These are phyloP conservation scores for Kuraishia piskuri DNA, from an alignment of 805 yeast genomes.

Conservation along the genomic window DNA sequence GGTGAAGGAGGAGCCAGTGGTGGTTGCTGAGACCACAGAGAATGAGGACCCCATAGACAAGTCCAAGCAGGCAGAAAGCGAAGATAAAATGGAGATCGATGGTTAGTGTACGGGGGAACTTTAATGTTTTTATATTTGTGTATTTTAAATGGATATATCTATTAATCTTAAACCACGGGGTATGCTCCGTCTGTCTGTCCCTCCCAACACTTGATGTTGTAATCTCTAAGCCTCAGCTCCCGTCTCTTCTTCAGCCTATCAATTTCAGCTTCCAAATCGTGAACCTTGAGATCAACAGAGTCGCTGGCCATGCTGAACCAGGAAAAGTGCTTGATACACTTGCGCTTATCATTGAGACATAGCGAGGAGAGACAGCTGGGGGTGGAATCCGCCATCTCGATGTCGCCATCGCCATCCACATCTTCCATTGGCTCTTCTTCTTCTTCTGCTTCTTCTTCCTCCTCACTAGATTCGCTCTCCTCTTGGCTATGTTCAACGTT, in stretches of 20 bases:
- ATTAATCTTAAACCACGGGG: neutral
- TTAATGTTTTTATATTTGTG: neutral
- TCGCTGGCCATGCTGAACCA: conserved; percentile 24
- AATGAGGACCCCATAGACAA: too few relatives aligned
- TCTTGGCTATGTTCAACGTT: too few relatives aligned
- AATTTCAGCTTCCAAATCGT: conserved; percentile 14
- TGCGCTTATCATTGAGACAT: conserved; percentile 46
- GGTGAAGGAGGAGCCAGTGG: neutral
- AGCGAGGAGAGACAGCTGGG: conserved; percentile 14
- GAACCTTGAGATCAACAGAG: conserved; percentile 26
- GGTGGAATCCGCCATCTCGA: conserved; percentile 2
- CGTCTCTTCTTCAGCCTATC: conserved; percentile 16
- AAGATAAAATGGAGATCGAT: neutral
- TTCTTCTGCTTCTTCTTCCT: conserved; percentile 6
- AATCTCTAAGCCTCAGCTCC: conserved; percentile 23
- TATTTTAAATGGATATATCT: neutral
- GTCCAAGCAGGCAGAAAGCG: too few relatives aligned
- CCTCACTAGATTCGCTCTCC: neutral
- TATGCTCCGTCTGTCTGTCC: conserved; percentile 3
- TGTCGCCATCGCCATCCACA: conserved; percentile 7
- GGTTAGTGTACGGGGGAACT: neutral
- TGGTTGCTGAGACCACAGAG: too few relatives aligned
- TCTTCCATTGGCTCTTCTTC: conserved; percentile 2
- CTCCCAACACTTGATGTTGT: conserved; percentile 29
- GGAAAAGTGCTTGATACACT: conserved; percentile 41